Evolutionary conservation across 78 protist species (phyloP), one percentile per base, ranked within the genome.

Genomic region (Guillardia theta): DNA sequence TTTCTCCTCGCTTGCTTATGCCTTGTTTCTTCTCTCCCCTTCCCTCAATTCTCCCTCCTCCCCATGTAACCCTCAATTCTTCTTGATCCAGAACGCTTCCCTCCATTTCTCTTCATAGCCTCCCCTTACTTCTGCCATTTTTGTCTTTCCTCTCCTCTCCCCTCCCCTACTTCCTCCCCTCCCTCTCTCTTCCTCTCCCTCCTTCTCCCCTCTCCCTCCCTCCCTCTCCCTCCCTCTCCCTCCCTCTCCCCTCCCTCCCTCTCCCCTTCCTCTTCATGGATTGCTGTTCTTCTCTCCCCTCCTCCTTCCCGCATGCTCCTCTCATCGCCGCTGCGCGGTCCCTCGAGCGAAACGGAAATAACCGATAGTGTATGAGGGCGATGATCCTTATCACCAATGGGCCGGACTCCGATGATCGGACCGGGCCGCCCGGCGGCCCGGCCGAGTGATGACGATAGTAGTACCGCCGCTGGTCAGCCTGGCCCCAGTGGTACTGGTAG

Each of bases 211-310:
- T 64, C 37, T 76, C 41, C 43, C 22, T 76, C 87, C 43, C 87
- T 76, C 87, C 43, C 4, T 19, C 87, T 27, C 87, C 37, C 87
- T 27, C 87, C 37, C 87, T 27, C 87, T 76, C 87, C 43, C 87
- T 76, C 87, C 43, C 87, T 76, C 87, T 3, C 80, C 87, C 70
- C 70, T 58, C 70, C 70, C 70, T 58, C 70, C 70, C 70, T 1
- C 70, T 30, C 70, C 27, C 58, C 58, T 15, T 50, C 58, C 58
- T 15, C n/a, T n/a, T n/a, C n/a, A n/a, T n/a, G n/a, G n/a, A n/a
- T n/a, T n/a, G n/a, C n/a, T n/a, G n/a, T 50, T 15, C 58, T 15
- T 50, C 58, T 15, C 58, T 50, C 58, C 58, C 58, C 15, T 15
- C 58, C 58, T 50, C 58, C 58, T 15, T 50, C 58, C 58, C 58